Evolutionary conservation across 345 rosid species (phyloP).

Genomic region (Moringa oleifera): DNA sequence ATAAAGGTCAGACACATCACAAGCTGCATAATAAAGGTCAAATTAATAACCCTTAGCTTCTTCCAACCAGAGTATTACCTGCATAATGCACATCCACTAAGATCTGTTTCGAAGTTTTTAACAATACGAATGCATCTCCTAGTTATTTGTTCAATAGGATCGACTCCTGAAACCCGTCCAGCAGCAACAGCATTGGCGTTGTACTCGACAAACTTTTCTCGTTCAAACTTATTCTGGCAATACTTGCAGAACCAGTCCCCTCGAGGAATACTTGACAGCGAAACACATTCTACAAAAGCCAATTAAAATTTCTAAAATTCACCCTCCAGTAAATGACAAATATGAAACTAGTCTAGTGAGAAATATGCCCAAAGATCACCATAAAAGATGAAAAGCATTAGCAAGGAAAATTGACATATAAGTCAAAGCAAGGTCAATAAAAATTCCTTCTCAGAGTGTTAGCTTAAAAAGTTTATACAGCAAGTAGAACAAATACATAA

Average conservation of each 20-base stretch:
- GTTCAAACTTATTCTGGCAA: slow-evolving; percentile 63
- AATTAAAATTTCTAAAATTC: slow-evolving; percentile 15
- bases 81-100: slow-evolving; percentile 90
- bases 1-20: not conserved
- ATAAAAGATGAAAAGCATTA: not conserved
- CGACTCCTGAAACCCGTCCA: slow-evolving; percentile 77
- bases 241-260: slow-evolving; percentile 91
- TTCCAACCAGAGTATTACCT: slow-evolving; percentile 41
- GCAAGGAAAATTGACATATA: not conserved
- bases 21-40: not conserved
- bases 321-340: not conserved
- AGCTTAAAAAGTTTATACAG: not conserved
- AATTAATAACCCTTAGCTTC: slow-evolving; percentile 6
- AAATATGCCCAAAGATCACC: no score
- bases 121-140: slow-evolving; percentile 91
- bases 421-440: no score
- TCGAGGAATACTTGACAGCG: slow-evolving; percentile 58
- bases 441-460: not conserved
- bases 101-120: slow-evolving; percentile 61
- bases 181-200: slow-evolving; percentile 76
- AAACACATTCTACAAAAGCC: slow-evolving; percentile 66
- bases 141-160: slow-evolving; percentile 72
- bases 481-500: no score
- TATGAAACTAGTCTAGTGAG: no score
- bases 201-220: slow-evolving; percentile 51